Percentiles rank a stretch among this genome's conserved stretches.
Evolutionary conservation across 306 rosid genomes (phyloP).

Genomic region (Vigna hirtella): DNA sequence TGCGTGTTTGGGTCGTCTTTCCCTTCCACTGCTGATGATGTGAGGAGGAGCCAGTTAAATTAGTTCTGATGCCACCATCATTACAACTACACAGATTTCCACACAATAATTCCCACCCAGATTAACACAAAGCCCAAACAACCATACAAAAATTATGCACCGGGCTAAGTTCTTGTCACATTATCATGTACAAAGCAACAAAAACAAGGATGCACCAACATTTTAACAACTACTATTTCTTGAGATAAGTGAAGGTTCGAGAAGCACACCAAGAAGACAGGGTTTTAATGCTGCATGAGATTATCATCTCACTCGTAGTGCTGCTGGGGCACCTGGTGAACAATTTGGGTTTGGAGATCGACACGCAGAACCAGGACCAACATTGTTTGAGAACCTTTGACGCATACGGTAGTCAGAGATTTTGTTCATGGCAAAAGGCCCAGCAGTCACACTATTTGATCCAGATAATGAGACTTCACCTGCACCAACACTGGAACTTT

Average conservation of each 20-base stretch:
- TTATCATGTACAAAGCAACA: constrained; percentile 59
- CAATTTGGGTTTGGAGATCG: constrained; percentile 92
- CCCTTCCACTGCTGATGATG: constrained; percentile 26
- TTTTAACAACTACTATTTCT: constrained; percentile 51
- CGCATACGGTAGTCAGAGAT: constrained; percentile 76
- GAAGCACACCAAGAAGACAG: constrained; percentile 43
- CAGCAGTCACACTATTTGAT: constrained; percentile 52
- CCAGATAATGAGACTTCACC: constrained; percentile 69
- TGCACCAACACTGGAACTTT: constrained; percentile 69
- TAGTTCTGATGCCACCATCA: constrained; percentile 47
- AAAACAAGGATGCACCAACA: constrained; percentile 50
- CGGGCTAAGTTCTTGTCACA: constrained; percentile 50
- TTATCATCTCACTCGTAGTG: constrained; percentile 87
- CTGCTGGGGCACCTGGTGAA: constrained; percentile 80
- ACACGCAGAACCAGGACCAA: constrained; percentile 78
- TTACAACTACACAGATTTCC: constrained; percentile 46
- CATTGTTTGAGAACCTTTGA: constrained; percentile 76
- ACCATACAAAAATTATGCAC: constrained; percentile 51
- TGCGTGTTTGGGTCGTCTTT: constrained; percentile 19
- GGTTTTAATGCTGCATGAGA: constrained; percentile 46
- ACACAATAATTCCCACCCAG: constrained; percentile 43
- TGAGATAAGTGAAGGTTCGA: constrained; percentile 39
- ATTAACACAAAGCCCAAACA: constrained; percentile 48
- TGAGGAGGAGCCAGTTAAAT: constrained; percentile 46
- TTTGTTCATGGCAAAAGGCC: constrained; percentile 70